Conservation (phyloP, 441 rosid species). For the Arabidopsis lyrata region DNA sequence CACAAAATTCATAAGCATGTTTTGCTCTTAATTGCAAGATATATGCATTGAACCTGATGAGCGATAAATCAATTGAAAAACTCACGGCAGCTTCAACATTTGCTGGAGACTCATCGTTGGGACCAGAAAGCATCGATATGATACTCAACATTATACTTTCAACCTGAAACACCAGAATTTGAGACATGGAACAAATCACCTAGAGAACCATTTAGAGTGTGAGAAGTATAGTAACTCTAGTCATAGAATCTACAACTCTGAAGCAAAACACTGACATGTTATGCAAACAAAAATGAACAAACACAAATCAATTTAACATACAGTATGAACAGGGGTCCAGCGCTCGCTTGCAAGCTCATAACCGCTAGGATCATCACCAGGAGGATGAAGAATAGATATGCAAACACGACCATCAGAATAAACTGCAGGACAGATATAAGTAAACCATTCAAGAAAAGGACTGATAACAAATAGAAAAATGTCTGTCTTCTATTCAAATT, state of each 20-base stretch:
- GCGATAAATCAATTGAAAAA: background rate
- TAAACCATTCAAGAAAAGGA: background rate
- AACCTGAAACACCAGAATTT: conserved; percentile 57
- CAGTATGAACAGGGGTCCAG: conserved; percentile 93
- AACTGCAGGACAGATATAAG: conserved; percentile 50
- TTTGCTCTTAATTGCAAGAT: background rate
- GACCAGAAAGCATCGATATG: conserved; percentile 93
- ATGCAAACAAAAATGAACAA: background rate
- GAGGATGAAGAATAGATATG: conserved; percentile 98
- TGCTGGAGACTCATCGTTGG: conserved; percentile 96
- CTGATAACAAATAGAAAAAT: background rate
- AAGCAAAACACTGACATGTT: background rate
- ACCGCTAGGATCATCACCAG: conserved; percentile 97
- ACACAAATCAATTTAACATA: conserved; percentile 31
- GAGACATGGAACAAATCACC: background rate
- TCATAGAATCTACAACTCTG: background rate
- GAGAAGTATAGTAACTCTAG: background rate
- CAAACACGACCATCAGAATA: conserved; percentile 91
- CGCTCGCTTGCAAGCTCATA: conserved; percentile 95
- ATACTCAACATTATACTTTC: conserved; percentile 93
- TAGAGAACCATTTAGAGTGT: background rate
- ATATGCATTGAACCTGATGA: background rate
- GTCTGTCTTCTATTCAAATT: background rate
- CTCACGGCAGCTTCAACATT: conserved; percentile 91
- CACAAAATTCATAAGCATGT: background rate